Evolutionary conservation across 2,329 filamentous ascomycete genomes (phyloP), one percentile per base, ranked within the genome.

Genomic region (Apiospora phragmitis): DNA sequence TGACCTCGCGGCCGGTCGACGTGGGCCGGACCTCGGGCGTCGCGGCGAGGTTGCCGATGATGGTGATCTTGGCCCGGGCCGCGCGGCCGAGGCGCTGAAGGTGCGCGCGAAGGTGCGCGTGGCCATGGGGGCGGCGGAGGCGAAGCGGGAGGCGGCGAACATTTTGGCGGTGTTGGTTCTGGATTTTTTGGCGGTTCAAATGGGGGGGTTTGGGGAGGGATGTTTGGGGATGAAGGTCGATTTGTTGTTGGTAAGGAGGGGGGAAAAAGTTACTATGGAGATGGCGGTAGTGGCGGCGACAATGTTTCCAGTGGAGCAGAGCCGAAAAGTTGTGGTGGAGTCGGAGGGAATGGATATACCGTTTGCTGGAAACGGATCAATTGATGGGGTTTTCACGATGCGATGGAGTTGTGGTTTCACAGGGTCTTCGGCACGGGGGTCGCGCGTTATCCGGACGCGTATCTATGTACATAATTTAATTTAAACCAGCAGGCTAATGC

Each of bases 31-130:
- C 78, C 86, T 98, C 95, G 71, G 96, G 95, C 69, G 90, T 88
- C 76, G 90, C 89, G 72, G 89, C 94, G 68, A 99, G 90, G 81
- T 94, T 92, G 79, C 96, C 96, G 76, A 98, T 88, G 81, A 99
- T 86, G 78, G 91, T 92, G 85, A 99, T 92, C 82, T 91, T 92
- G 76, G 96, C 93, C 75, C 96, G 79, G 87, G 83, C 73, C 89
- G 87, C 67, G 88, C 82, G 51, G 90, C 84, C 62, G 92, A 91
- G 76, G 91, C 90, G 85, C 90, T 94, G 89, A 98, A 97, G 79
- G 91, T 83, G 83, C 94, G 94, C 76, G 86, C 80, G 71, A 73
- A 73, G 76, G 75, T 83, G 79, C 81, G 83, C 80, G 85, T 83
- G 79, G 83, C 83, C 79, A 83, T 80, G 77, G 76, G 82, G 83